These are phyloP conservation scores for Salvia rosmarinus DNA, from an alignment of 257 asterid species.

Conservation along the genomic window DNA sequence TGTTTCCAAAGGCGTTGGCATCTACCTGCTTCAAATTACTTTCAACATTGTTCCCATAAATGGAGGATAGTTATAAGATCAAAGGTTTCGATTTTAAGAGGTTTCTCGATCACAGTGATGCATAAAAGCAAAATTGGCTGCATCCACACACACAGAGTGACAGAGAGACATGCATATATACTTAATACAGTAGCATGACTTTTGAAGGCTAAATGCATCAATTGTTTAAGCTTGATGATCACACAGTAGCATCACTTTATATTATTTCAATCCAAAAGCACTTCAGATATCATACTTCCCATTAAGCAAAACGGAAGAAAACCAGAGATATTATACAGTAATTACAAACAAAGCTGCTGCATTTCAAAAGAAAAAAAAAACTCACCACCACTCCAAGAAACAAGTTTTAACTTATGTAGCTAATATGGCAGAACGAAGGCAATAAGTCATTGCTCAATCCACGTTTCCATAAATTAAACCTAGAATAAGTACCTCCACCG, in stretches of 20 bases:
- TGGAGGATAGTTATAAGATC: no score
- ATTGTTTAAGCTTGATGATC: no score
- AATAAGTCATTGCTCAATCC: slow-evolving; percentile 36
- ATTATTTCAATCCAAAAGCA: slow-evolving; percentile 17
- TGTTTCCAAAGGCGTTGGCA: no score
- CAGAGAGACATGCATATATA: no score
- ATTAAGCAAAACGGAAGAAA: not conserved
- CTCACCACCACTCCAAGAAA: slow-evolving; percentile 3
- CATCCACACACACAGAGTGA: no score
- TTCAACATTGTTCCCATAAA: no score
- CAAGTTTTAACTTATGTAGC: slow-evolving; percentile 4
- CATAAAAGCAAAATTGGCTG: no score
- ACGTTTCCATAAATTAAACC: not conserved
- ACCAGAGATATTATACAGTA: not conserved
- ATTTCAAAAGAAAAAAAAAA: not conserved
- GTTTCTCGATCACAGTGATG: no score
- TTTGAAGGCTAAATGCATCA: no score
- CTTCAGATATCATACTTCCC: not conserved
- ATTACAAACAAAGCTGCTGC: slow-evolving; percentile 18
- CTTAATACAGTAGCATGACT: no score
- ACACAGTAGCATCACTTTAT: slow-evolving; percentile 13
- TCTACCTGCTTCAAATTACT: not conserved
- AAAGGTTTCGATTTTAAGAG: no score
- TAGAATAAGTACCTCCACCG: slow-evolving; percentile 67
- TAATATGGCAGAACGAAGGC: slow-evolving; percentile 15